Percentiles rank a stretch among this genome's conserved stretches.
Conservation (phyloP, 2,329 filamentous ascomycete species). For the Curvularia verruculosa region DNA sequence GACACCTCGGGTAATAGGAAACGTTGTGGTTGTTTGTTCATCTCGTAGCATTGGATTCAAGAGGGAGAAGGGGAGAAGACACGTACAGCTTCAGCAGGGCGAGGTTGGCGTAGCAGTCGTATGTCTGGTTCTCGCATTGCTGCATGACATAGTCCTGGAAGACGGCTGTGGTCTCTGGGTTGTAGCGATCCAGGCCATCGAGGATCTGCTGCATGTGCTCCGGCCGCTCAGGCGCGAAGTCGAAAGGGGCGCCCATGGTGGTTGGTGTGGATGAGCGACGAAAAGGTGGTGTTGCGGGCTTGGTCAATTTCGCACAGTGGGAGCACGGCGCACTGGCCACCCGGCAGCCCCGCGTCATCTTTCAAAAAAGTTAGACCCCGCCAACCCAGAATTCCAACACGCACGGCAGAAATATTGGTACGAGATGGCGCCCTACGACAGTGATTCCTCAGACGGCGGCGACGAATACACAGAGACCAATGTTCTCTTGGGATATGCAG, state of each 20-base stretch:
- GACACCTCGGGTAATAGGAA: constrained; percentile 94
- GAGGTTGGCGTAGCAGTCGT: constrained; percentile 96
- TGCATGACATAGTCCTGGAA: constrained; percentile 94
- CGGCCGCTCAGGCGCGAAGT: constrained; percentile 90
- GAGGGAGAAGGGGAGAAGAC: constrained; percentile 12
- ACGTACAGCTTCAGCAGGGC: constrained; percentile 95
- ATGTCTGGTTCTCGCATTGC: constrained; percentile 93
- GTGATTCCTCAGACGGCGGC: constrained; percentile 76
- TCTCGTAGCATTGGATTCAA: constrained; percentile 59
- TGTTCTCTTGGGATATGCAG: constrained; percentile 88
- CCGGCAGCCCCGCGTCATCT: constrained; percentile 14
- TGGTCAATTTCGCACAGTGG: constrained; percentile 29
- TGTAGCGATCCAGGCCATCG: constrained; percentile 97
- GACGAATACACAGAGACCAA: constrained; percentile 78
- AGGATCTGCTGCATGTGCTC: constrained; percentile 92
- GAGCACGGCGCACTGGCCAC: constrained; percentile 18
- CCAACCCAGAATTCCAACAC: neutral
- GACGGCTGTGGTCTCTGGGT: constrained; percentile 90
- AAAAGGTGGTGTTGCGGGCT: constrained; percentile 20
- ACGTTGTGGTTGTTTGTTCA: constrained; percentile 80
- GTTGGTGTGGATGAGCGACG: constrained; percentile 38
- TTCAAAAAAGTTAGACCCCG: constrained; percentile 19
- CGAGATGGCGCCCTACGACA: constrained; percentile 79
- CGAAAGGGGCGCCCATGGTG: constrained; percentile 65
- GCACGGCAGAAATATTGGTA: neutral